Base-by-base conservation (phyloP, 2,329 filamentous ascomycete species). In the Fusarium tjaetaba region DNA sequence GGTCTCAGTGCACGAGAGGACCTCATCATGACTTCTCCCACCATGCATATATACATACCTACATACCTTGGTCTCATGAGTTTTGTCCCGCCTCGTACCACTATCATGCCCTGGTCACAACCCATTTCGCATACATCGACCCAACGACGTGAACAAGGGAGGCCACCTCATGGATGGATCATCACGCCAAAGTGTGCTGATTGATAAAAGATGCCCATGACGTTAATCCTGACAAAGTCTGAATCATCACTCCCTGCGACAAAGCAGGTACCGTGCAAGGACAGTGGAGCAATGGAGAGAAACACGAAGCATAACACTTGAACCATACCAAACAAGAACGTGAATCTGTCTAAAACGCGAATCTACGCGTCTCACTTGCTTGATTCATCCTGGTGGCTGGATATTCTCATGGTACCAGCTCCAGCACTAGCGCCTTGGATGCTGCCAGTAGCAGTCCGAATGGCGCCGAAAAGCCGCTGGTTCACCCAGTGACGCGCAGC, bases 191-290 rank as follows among this genome's bases (percentile, higher is more conserved):
- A 73, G 64, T 74, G 77, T 80, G 77, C 79, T 81, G 78, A 80
- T 80, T 80, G 79, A 81, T 79, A 78, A 78, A 76, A 62, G 55
- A 62, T 55, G 52, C 45, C 52, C 71, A 77, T 73, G 74, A 73
- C 70, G 66, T 70, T 63, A 55, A 46, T 38, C 59, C 68, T 77
- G 72, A 74, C 73, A 72, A 74, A 78, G 65, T 63, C 73, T 77
- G 74, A 76, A 73, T 68, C 66, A 75, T 74, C 69, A 63, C 65
- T 55, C 70, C 68, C 53, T 68, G 62, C 58, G 30, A 70, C 41
- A 45, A 62, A 57, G 71, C 58, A 72, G 68, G 58, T 67, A 72
- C 57, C 22, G 32, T 43, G 34, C 57, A 58, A n/a, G 28, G 55
- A 32, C 22, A 32, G 67, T 74, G 71, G 71, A 34, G 49, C 32